Evolutionary conservation across 345 rosid species (phyloP).

Genomic region (Melastoma malabathricum): DNA sequence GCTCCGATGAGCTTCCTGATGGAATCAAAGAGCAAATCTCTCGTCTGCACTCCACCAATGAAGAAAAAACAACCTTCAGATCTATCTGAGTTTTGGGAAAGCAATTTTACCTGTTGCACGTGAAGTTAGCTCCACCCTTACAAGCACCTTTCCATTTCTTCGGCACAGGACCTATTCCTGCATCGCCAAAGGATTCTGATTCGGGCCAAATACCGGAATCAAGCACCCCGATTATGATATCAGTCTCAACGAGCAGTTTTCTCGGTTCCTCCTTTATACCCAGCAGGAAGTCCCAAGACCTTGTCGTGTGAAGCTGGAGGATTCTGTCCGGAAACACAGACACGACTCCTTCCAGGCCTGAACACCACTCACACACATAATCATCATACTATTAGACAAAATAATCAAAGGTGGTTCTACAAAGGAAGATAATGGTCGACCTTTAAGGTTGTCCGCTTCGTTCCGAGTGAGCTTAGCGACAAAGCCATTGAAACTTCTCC

Average conservation of each 20-base stretch:
- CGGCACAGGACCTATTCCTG: slow-evolving; percentile 9
- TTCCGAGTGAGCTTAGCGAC: slow-evolving; percentile 28
- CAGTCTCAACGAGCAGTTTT: slow-evolving; percentile 1
- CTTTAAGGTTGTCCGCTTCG: slow-evolving; percentile 26
- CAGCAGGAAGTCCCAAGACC: slow-evolving; percentile 53
- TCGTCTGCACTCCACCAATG: background rate
- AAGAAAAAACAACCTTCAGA: background rate
- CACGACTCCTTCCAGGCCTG: slow-evolving; percentile 17
- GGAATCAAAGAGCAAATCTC: background rate
- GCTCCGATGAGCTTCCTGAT: slow-evolving; percentile 16
- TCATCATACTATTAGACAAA: background rate
- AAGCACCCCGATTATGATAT: slow-evolving; percentile 15
- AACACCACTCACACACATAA: background rate
- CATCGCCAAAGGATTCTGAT: slow-evolving; percentile 6
- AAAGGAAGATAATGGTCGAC: slow-evolving; percentile 16
- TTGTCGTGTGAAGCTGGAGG: slow-evolving; percentile 26
- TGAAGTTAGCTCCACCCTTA: slow-evolving; percentile 7
- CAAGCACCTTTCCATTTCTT: slow-evolving; percentile 13
- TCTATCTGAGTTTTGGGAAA: too few relatives aligned
- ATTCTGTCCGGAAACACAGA: slow-evolving; percentile 31
- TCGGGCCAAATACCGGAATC: slow-evolving; percentile 18
- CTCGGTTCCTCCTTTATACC: slow-evolving; percentile 6
- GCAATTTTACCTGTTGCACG: slow-evolving; percentile 18
- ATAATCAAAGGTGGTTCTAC: too few relatives aligned
- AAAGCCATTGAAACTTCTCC: slow-evolving; percentile 50